Evolutionary conservation across 768 basidiomycete species (phyloP), one percentile per base, ranked within the genome.

Genomic region (Amanita pseudoporphyria): DNA sequence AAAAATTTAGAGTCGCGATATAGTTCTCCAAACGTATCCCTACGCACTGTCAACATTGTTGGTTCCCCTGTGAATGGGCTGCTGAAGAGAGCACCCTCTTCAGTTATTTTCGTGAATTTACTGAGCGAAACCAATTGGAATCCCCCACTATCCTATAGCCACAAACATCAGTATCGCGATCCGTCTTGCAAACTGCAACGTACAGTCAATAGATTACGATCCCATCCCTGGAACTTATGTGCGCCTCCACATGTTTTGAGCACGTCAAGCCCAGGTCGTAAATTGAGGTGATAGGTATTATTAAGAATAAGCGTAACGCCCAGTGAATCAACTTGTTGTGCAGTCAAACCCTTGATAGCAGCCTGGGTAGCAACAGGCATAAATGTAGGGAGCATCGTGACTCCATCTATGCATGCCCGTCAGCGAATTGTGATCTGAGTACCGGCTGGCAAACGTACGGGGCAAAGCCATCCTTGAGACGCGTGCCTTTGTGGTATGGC

Each of bases 341-440:
- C 66, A 5, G 89, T 90, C n/a, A 94, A 67, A 3, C 90, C 89
- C 65, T 95, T 95, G 60, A 94, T 89, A 5, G 90, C 86, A 14
- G 85, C 89, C 61, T 94, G 91, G 3, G 91, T 94, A 2, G 89
- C 90, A 7, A 93, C 89, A 3, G 90, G 91, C 91, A 93, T 94
- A 58, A 94, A 94, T 0, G 90, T 89, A 1, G 90, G 90, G 16
- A 92, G 69, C 72, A 84, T 79, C 1, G 89, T 92, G 33, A 76
- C 68, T 7, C 87, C 88, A 68, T 91, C 87, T 89, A n/a, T n/a
- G 16, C 19, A 32, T 9, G 30, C 36, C n/a, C 9, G 45, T 36
- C 13, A 51, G 16, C 2, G 44, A 39, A 36, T 45, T 38, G 48
- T 44, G 53, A 24, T 24, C 40, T 36, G n/a, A 41, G 43, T 31